Evolutionary conservation across 768 basidiomycete species (phyloP).

Genomic region (Boletus tomentosulus): DNA sequence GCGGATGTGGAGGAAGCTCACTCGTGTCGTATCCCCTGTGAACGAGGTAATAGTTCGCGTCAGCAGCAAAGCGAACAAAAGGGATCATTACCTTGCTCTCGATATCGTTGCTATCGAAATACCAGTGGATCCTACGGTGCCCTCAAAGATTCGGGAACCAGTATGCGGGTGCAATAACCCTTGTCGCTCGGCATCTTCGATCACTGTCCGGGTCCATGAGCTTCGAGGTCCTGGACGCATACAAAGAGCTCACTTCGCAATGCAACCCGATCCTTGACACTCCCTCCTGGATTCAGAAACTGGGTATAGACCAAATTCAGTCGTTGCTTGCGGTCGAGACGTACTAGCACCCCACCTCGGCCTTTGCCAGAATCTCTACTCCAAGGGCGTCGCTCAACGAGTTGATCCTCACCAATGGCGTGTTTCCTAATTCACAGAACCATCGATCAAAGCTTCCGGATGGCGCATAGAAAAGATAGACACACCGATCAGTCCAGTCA

Average conservation of each 20-base stretch:
- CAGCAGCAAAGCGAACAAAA: background rate
- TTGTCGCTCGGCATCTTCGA: conserved; percentile 84
- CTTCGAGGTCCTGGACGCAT: background rate
- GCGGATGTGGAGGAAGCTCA: conserved; percentile 27
- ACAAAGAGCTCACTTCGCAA: conserved; percentile 61
- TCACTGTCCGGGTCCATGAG: conserved; percentile 51
- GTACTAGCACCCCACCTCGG: conserved; percentile 55
- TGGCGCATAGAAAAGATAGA: background rate
- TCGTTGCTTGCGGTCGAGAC: background rate
- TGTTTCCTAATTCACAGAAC: conserved; percentile 63
- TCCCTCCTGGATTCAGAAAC: conserved; percentile 97
- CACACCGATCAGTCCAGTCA: conserved; percentile 80
- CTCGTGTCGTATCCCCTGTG: conserved; percentile 84
- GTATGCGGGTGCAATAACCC: conserved; percentile 83
- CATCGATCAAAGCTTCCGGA: background rate
- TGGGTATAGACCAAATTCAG: conserved; percentile 49
- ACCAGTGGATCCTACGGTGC: conserved; percentile 93
- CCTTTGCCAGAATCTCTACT: conserved; percentile 93
- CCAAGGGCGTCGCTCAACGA: conserved; percentile 88
- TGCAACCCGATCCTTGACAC: conserved; percentile 97
- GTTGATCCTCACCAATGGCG: conserved; percentile 87
- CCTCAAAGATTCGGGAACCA: conserved; percentile 92
- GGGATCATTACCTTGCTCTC: conserved; percentile 61
- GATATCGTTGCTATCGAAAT: conserved; percentile 96
- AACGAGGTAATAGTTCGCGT: background rate